Conservation (phyloP, 306 rosid species). For the Coriaria nepalensis region DNA sequence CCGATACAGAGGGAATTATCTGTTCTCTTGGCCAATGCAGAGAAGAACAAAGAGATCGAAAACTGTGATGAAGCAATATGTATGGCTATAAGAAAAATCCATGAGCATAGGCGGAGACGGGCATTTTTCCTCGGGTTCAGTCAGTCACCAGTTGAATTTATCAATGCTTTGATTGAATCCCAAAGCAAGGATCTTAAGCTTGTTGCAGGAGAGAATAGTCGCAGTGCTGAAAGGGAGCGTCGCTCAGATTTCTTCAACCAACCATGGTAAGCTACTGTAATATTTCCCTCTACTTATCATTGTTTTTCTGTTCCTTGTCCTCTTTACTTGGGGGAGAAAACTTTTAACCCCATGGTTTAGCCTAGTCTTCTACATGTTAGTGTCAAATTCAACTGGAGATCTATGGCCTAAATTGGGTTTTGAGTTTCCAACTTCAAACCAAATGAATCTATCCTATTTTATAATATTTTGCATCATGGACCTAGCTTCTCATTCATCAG, state of each 20-base stretch:
- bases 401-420: no score
- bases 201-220: conserved; percentile 87
- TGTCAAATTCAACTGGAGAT: not conserved
- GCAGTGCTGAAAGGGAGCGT: conserved; percentile 77
- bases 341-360: not conserved
- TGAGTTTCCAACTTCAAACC: no score
- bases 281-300: not conserved
- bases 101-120: conserved; percentile 87
- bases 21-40: conserved; percentile 69
- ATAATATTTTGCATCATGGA: no score
- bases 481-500: no score
- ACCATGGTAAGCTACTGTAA: conserved; percentile 51
- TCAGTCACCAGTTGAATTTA: conserved; percentile 94
- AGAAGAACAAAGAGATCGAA: conserved; percentile 93
- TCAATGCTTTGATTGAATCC: conserved; percentile 80
- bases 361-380: not conserved
- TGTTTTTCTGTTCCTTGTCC: conserved; percentile 2
- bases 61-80: conserved; percentile 86
- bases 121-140: conserved; percentile 97
- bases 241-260: conserved; percentile 86
- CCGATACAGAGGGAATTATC: conserved; percentile 92
- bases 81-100: conserved; percentile 75
- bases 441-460: no score
- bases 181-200: conserved; percentile 88
- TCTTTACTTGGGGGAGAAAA: not conserved